phyloP scores from a whole-genome alignment of 73 alveolate species.

The Loxodes magnus region DNA sequence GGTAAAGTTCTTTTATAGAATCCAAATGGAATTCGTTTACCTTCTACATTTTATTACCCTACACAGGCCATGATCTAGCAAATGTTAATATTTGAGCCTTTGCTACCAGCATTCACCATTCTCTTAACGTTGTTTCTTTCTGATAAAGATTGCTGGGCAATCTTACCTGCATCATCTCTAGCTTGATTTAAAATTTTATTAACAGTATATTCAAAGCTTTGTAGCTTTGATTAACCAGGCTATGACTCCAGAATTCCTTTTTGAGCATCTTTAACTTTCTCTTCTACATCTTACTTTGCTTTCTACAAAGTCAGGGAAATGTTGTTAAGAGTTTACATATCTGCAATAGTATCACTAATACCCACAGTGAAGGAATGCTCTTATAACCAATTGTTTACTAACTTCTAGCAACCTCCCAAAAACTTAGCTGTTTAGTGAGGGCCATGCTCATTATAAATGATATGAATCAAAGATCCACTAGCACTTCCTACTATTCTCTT shows the following conservation, averaged over 20 bases:
- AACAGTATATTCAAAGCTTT: constrained; percentile 87
- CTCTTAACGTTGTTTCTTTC: constrained; percentile 84
- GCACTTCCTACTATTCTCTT: constrained; percentile 87
- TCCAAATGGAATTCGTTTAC: constrained; percentile 95
- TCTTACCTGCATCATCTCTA: constrained; percentile 89
- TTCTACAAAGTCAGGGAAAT: constrained; percentile 43
- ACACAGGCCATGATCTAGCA: constrained; percentile 99
- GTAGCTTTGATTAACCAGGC: constrained; percentile 93
- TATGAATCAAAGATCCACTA: constrained; percentile 82
- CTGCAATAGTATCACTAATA: constrained; percentile 78
- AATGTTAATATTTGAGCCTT: constrained; percentile 84
- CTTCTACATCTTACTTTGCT: constrained; percentile 44
- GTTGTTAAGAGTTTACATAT: constrained; percentile 39
- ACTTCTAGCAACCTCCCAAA: constrained; percentile 74
- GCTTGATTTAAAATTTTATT: constrained; percentile 83
- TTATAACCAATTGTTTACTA: constrained; percentile 88
- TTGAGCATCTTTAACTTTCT: background rate
- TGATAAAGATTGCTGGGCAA: constrained; percentile 64
- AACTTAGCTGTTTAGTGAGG: constrained; percentile 66
- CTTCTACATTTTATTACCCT: constrained; percentile 99
- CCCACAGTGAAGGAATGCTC: constrained; percentile 87
- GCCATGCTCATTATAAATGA: constrained; percentile 81
- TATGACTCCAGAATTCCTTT: constrained; percentile 16
- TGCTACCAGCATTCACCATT: constrained; percentile 97
- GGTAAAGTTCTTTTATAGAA: constrained; percentile 96